These are phyloP conservation scores for Suillus lakei DNA, from an alignment of 768 basidiomycete species.

Conservation along the genomic window DNA sequence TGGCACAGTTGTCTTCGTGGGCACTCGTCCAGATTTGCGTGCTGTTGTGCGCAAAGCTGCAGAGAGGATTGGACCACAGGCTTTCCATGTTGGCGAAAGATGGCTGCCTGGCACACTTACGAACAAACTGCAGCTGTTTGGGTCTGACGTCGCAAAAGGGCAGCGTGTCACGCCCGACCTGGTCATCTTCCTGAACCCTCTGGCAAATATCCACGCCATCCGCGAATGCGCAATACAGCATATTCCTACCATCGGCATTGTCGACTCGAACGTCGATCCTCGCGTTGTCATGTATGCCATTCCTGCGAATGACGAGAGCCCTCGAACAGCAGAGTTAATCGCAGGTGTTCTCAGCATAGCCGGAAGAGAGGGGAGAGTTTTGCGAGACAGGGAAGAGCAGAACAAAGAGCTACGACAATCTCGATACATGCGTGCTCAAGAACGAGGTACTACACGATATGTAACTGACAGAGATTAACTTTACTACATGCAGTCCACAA, in stretches of 20 bases:
- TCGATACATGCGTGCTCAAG: conserved; percentile 8
- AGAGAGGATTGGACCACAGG: conserved; percentile 76
- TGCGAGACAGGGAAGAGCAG: conserved; percentile 39
- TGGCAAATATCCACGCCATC: conserved; percentile 82
- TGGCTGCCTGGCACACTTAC: conserved; percentile 98
- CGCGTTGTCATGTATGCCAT: conserved; percentile 98
- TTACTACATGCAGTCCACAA: conserved; percentile 24
- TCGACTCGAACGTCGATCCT: conserved; percentile 96
- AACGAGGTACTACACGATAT: conserved; percentile 8
- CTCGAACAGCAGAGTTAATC: conserved; percentile 88
- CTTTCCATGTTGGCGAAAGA: conserved; percentile 82
- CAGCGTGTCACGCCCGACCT: conserved; percentile 81
- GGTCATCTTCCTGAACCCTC: conserved; percentile 89
- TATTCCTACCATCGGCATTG: conserved; percentile 91
- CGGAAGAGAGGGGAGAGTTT: conserved; percentile 71
- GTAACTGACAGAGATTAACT: not conserved
- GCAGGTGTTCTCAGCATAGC: conserved; percentile 91
- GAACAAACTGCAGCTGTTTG: conserved; percentile 78
- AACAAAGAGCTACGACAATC: conserved; percentile 16
- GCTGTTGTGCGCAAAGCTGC: conserved; percentile 79
- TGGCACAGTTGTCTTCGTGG: conserved; percentile 89
- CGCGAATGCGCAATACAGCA: conserved; percentile 89
- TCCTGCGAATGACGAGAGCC: conserved; percentile 96
- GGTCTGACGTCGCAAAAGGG: conserved; percentile 54
- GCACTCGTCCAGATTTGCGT: conserved; percentile 81